Conservation (phyloP, 805 yeast genomes). For the Geotrichum ghanense region DNA sequence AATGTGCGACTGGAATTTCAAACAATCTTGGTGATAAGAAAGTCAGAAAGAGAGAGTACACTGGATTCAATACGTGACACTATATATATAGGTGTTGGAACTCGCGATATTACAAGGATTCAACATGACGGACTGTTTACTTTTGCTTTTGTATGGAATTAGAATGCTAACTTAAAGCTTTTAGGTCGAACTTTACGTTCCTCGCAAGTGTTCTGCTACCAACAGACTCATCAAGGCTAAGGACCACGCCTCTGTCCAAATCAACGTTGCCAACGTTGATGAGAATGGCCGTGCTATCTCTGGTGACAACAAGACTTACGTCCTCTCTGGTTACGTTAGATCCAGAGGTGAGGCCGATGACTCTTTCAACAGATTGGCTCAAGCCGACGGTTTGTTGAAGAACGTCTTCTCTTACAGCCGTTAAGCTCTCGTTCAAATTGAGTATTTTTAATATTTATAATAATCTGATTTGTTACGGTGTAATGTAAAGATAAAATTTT, state of each 20-base stretch:
- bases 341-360: conserved; percentile 99
- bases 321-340: conserved; percentile 95
- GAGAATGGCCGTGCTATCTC: conserved; percentile 91
- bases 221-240: conserved; percentile 99
- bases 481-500: background rate
- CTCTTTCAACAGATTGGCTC: conserved; percentile 98
- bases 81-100: background rate
- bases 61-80: too few relatives aligned
- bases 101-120: conserved; percentile 9
- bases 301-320: conserved; percentile 87
- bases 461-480: background rate
- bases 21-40: too few relatives aligned
- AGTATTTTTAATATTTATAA: background rate
- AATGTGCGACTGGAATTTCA: too few relatives aligned
- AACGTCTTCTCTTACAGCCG: conserved; percentile 38
- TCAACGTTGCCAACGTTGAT: conserved; percentile 97
- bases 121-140: conserved; percentile 8
- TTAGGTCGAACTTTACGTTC: conserved; percentile 99
- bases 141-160: background rate
- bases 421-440: conserved; percentile 14
- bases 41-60: too few relatives aligned
- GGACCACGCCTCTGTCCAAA: conserved; percentile 99
- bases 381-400: conserved; percentile 95
- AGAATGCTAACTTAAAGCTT: conserved; percentile 16
- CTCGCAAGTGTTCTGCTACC: conserved; percentile 99